Evolutionary conservation across 192 early-diverging fungal genomes (phyloP), one percentile per base, ranked within the genome.

Genomic region (Backusella psychrophila): DNA sequence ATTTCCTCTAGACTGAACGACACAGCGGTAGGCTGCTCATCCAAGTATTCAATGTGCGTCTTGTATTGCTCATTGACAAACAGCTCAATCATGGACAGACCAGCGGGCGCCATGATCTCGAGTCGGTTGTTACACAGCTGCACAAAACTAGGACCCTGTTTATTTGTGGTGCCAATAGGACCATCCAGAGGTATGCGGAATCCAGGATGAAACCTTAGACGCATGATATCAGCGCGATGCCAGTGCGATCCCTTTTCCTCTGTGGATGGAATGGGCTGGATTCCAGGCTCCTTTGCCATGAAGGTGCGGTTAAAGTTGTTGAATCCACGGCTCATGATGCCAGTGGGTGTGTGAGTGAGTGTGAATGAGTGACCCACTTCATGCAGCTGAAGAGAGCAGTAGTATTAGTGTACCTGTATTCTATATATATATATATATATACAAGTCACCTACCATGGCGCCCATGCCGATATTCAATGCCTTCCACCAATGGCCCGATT

Each of bases 381-480:
- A 76, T 93, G 92, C 59, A 93, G 75, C 70, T 66, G 56, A 76
- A 66, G 11, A 41, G 29, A 29, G 29, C 29, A 29, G 33, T 33
- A 33, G 2, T 33, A 33, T 33, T 2, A 11, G 39, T 9, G 39
- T 11, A 1, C 11, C 7, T 11, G 11, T 41, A 11, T 41, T 41
- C 39, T 41, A 33, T 3, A 33, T 33, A 3, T 33, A 33, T 33
- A 33, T 33, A 2, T 33, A 29, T 29, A 29, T 29, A 29, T 29
- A n/a, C n/a, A 1, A 2, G 1, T 1, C 0, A 31, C 21, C 33
- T 71, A 71, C 69, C 81, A 91, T 90, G 29, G 92, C 91, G 35
- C 92, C 92, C 80, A 91, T 90, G 26, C 92, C 91, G 49, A 90
- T 85, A 74, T 91, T 91, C 49, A 85, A 86, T 1, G 88, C 83